Base-by-base conservation (phyloP, 1,284 basidiomycete species). In the Cystobasidium slooffiae region DNA sequence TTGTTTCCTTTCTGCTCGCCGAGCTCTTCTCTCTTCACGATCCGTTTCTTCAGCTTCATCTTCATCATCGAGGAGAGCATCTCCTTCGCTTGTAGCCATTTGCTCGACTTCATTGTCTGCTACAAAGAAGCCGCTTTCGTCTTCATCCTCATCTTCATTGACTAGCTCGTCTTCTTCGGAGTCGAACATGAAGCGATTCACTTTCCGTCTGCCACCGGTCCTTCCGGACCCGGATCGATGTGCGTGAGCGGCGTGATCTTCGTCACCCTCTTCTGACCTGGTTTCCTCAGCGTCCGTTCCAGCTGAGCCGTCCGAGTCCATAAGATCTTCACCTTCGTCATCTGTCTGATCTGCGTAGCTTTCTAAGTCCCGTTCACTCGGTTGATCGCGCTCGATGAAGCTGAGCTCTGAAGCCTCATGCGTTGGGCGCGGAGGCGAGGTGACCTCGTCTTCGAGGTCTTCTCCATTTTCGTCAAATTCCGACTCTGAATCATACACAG, bases 401-500 rank as follows among this genome's bases (percentile, higher is more conserved):
- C 68, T 70, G 46, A 49, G 58, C 31, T 59, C 24, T 49, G 68
- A 52, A 8, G 8, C 66, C 20, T 49, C 58, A 1, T 37, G 41
- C 6, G 31, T 61, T 12, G 16, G 18, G 39, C 56, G 39, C 14
- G 66, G 66, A 8, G 61, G 59, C 3, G 69, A 63, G 3, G 61
- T 61, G 37, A 49, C 37, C 22, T 6, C 55, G 18, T 56, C 55
- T 18, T 44, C 20, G 31, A 73, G 20, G 39, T 73, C 70, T 9
- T 73, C 70, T 12, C 53, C 62, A 16, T 49, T 43, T 20, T 55
- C 52, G 49, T 66, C 70, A 43, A 56, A 73, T 39, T 73, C 70
- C 9, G 70, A 73, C n/a, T 73, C 70, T 8, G 70, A 73, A 24
- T 73, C 70, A 59, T 73, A 73, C 1, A n/a, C 24, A 37, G 44